Percentiles rank a stretch among this genome's conserved stretches.
Conservation (phyloP, 352 stramenopile genomes). For the Phytophthora capsici region DNA sequence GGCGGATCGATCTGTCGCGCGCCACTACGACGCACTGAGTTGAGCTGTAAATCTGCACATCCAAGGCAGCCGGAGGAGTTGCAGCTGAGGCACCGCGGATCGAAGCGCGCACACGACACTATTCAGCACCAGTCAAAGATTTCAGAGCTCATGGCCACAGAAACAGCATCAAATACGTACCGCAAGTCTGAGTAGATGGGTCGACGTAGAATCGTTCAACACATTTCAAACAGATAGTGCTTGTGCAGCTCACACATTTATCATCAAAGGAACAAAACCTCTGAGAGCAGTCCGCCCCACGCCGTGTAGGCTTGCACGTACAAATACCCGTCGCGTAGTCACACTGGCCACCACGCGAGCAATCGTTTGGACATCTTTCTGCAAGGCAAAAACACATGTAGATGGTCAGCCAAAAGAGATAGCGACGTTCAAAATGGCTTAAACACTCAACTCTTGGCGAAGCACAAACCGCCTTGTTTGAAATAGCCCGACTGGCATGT, state of each 20-base stretch:
- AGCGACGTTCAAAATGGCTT: not conserved
- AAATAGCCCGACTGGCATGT: constrained; percentile 91
- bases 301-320: constrained; percentile 71
- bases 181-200: constrained; percentile 66
- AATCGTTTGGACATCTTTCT: constrained; percentile 91
- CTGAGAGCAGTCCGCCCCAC: constrained; percentile 84
- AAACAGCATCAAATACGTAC: constrained; percentile 36
- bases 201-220: constrained; percentile 88
- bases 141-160: not conserved
- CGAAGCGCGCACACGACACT: constrained; percentile 87
- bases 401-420: not conserved
- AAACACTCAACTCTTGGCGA: constrained; percentile 73
- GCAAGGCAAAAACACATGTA: not conserved
- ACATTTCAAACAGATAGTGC: constrained; percentile 82
- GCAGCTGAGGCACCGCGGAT: constrained; percentile 93
- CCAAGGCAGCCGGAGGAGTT: constrained; percentile 72
- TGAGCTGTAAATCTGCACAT: constrained; percentile 92
- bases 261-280: constrained; percentile 75
- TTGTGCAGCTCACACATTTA: constrained; percentile 90
- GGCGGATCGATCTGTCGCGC: constrained; percentile 63
- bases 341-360: constrained; percentile 85
- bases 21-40: constrained; percentile 92
- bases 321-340: constrained; percentile 91
- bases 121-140: not conserved
- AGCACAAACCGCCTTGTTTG: constrained; percentile 83